These are phyloP conservation scores for Pezicula neosporulosa DNA, from an alignment of 2,329 filamentous ascomycete species.

Conservation along the genomic window DNA sequence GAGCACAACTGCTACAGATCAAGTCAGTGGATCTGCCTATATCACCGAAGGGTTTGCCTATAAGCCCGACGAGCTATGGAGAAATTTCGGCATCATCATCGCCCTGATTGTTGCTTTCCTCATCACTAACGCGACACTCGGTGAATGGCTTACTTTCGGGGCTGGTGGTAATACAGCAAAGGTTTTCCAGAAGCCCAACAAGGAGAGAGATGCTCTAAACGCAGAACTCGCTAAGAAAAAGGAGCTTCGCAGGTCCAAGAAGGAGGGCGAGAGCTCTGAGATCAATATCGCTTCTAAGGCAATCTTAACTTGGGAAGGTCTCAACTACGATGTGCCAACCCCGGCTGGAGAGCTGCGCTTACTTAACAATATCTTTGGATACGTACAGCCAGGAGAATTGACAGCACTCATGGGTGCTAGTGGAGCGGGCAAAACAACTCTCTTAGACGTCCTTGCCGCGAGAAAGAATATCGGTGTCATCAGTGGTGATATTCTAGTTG, in stretches of 20 bases:
- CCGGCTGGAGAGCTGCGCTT: constrained; percentile 41
- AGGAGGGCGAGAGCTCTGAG: constrained; percentile 41
- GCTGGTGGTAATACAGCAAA: constrained; percentile 79
- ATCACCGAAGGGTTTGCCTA: constrained; percentile 68
- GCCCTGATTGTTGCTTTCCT: constrained; percentile 75
- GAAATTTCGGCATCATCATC: constrained; percentile 79
- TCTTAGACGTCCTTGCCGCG: constrained; percentile 60
- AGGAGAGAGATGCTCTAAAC: constrained; percentile 65
- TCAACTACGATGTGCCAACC: constrained; percentile 71
- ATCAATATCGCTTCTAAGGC: constrained; percentile 57
- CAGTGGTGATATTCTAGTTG: constrained; percentile 58
- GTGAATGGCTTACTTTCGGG: constrained; percentile 74
- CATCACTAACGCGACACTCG: constrained; percentile 69
- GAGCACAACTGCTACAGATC: constrained; percentile 58
- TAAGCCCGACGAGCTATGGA: constrained; percentile 65
- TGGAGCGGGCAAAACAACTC: constrained; percentile 63
- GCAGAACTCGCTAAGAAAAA: constrained; percentile 49
- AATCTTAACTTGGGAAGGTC: constrained; percentile 81
- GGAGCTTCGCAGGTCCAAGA: constrained; percentile 19
- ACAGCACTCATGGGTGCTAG: constrained; percentile 61
- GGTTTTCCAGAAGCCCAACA: constrained; percentile 69
- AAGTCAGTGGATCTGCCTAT: constrained; percentile 66
- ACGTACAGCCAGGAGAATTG: constrained; percentile 57
- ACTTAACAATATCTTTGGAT: constrained; percentile 58
- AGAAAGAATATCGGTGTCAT: constrained; percentile 65